These are phyloP conservation scores for Papiliotrema nemorosa DNA, from an alignment of 1,284 basidiomycete species.

Conservation along the genomic window DNA sequence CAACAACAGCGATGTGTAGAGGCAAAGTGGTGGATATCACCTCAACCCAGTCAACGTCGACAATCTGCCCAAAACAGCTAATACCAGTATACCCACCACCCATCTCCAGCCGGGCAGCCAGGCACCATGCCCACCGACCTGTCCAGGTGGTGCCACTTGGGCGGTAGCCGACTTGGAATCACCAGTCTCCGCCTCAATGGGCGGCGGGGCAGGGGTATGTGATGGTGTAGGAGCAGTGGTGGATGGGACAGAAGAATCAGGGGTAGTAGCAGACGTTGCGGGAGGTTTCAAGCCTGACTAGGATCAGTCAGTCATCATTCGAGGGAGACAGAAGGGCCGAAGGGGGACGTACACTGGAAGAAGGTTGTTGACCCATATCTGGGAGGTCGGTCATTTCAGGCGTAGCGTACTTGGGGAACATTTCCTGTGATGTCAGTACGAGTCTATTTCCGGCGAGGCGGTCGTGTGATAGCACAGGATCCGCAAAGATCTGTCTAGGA, in stretches of 20 bases:
- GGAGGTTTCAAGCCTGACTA: neutral
- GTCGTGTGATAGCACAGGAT: neutral
- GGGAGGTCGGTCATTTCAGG: constrained; percentile 66
- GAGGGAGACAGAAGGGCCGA: constrained; percentile 10
- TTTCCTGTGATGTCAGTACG: constrained; percentile 52
- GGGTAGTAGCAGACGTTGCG: too few relatives aligned
- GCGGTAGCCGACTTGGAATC: too few relatives aligned
- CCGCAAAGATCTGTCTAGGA: neutral
- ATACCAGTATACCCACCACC: constrained; percentile 37
- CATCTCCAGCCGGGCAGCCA: constrained; percentile 43
- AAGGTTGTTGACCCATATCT: constrained; percentile 65
- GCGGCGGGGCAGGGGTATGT: too few relatives aligned
- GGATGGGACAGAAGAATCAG: neutral
- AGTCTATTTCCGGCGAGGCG: too few relatives aligned
- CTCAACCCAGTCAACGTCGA: neutral
- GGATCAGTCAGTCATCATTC: neutral
- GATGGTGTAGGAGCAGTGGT: neutral
- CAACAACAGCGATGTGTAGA: too few relatives aligned
- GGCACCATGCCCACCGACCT: neutral
- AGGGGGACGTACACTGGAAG: constrained; percentile 19
- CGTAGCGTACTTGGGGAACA: constrained; percentile 77
- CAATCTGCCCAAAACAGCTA: constrained; percentile 38
- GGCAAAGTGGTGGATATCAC: too few relatives aligned
- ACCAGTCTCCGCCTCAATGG: too few relatives aligned
- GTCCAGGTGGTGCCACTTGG: neutral